Percentiles rank a stretch among this genome's conserved stretches.
Conservation (phyloP, 2,329 filamentous ascomycete genomes). For the Xylaria sp. region DNA sequence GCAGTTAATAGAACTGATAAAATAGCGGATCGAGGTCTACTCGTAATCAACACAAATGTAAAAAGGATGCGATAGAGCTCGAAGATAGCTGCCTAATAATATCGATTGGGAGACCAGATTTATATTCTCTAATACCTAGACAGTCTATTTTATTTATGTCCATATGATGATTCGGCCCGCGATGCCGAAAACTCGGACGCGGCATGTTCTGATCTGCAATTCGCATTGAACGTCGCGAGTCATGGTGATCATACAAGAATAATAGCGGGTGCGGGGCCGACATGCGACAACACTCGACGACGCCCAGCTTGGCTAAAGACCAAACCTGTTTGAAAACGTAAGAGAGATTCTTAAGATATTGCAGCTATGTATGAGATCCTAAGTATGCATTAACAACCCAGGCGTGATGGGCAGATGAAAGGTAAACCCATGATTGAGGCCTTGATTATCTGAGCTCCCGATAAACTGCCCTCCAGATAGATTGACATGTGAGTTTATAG, state of each 20-base stretch:
- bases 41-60: conserved; percentile 30
- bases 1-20: conserved; percentile 40
- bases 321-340: not conserved
- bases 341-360: not conserved
- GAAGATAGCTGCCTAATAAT: not conserved
- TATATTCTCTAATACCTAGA: conserved; percentile 3
- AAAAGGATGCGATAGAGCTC: not conserved
- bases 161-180: conserved; percentile 7
- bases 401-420: no score
- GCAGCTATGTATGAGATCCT: no score
- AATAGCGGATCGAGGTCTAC: conserved; percentile 37
- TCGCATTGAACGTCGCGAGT: conserved; percentile 27
- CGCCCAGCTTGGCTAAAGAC: conserved; percentile 20
- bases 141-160: not conserved
- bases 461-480: no score
- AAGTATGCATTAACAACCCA: no score
- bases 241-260: conserved; percentile 25
- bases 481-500: no score
- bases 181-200: conserved; percentile 8
- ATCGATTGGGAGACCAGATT: not conserved
- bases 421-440: not conserved
- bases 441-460: not conserved
- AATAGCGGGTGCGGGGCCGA: conserved; percentile 3
- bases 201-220: conserved; percentile 11
- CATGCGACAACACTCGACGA: conserved; percentile 25